Conservation (phyloP, 2,329 filamentous ascomycete genomes). For the Curvularia lunata region DNA sequence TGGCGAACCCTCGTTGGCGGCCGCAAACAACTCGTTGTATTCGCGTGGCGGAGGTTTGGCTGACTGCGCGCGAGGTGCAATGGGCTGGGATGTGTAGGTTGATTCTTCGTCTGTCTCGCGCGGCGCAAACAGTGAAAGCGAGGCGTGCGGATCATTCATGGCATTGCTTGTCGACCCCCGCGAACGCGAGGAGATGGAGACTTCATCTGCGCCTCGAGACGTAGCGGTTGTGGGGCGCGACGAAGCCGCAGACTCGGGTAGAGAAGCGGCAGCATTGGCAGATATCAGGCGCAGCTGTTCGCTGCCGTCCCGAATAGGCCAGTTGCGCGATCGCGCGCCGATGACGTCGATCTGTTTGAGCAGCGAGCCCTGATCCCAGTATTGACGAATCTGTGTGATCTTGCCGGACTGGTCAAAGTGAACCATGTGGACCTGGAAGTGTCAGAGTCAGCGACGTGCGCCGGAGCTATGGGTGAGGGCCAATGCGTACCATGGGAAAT, state of each 20-base stretch:
- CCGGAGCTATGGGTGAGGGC: not conserved
- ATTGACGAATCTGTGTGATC: slow-evolving; percentile 85
- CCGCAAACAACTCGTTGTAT: slow-evolving; percentile 72
- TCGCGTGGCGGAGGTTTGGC: slow-evolving; percentile 73
- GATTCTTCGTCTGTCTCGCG: slow-evolving; percentile 66
- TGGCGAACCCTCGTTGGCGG: slow-evolving; percentile 53
- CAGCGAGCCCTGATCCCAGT: slow-evolving; percentile 93
- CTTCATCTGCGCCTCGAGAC: slow-evolving; percentile 41
- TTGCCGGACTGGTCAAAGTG: slow-evolving; percentile 77
- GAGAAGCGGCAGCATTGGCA: slow-evolving; percentile 57
- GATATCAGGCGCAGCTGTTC: slow-evolving; percentile 82
- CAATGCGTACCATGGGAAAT: slow-evolving; percentile 72
- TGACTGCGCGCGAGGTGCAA: slow-evolving; percentile 67
- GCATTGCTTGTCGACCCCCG: slow-evolving; percentile 46
- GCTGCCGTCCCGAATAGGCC: slow-evolving; percentile 88
- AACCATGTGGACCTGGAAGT: slow-evolving; percentile 73
- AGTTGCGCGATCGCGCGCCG: slow-evolving; percentile 86
- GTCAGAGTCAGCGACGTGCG: slow-evolving; percentile 18
- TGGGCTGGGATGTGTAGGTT: slow-evolving; percentile 55
- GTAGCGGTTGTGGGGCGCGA: slow-evolving; percentile 45
- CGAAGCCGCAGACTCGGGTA: slow-evolving; percentile 37
- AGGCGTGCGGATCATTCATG: slow-evolving; percentile 63
- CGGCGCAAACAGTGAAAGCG: slow-evolving; percentile 75
- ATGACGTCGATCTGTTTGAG: slow-evolving; percentile 95
- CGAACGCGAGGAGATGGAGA: slow-evolving; percentile 50